phyloP scores from a whole-genome alignment of 2,329 filamentous ascomycete genomes.

The Hypocrella siamensis region DNA sequence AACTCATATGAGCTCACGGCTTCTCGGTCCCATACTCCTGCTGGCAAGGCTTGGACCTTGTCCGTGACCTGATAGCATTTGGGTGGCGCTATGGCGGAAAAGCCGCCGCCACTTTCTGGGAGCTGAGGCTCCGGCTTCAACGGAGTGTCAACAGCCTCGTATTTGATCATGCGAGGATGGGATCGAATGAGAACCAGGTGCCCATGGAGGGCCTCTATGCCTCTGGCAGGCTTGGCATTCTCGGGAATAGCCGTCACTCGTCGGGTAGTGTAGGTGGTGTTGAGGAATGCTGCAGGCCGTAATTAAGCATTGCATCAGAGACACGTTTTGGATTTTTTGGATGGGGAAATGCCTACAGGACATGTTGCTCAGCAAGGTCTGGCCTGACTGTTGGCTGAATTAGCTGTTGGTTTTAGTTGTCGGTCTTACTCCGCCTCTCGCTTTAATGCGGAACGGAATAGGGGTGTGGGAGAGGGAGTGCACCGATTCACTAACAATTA shows the following conservation, averaged over 20 bases:
- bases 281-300: conserved; percentile 21
- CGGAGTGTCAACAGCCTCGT: conserved; percentile 17
- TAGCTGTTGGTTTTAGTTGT: neutral
- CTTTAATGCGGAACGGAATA: too few relatives aligned
- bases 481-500: too few relatives aligned
- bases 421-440: too few relatives aligned
- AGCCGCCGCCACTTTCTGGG: conserved; percentile 12
- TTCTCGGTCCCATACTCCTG: conserved; percentile 37
- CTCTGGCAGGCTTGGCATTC: conserved; percentile 17
- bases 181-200: conserved; percentile 35
- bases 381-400: neutral
- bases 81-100: conserved; percentile 12
- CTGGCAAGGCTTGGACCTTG: conserved; percentile 33
- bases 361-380: conserved; percentile 3
- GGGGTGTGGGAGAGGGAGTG: neutral
- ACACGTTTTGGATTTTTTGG: too few relatives aligned
- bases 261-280: conserved; percentile 22
- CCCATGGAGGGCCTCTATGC: conserved; percentile 31
- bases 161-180: conserved; percentile 34
- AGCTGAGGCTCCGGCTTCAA: conserved; percentile 13
- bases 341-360: conserved; percentile 6
- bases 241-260: conserved; percentile 28
- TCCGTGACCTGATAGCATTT: conserved; percentile 32
- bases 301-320: conserved; percentile 5
- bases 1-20: conserved; percentile 40